Percentiles rank a stretch among this genome's conserved stretches.
phyloP scores from a whole-genome alignment of 371 early-diverging fungal species.

The Circinella umbellata region DNA sequence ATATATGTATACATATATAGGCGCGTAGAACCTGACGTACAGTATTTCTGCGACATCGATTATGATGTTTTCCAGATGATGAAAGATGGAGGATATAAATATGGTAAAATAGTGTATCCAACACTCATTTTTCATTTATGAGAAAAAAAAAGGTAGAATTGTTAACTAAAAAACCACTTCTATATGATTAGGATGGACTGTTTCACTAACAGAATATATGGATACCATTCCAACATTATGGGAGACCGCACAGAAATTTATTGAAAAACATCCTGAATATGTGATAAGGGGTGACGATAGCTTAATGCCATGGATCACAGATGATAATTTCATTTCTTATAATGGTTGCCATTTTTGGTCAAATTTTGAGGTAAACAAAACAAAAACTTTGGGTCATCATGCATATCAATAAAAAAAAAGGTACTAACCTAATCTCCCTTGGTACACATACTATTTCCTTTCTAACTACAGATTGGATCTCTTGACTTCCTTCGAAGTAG shows the following conservation, averaged over 20 bases:
- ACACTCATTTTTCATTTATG: too few species aligned
- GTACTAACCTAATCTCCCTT: not conserved
- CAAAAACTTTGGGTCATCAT: not conserved
- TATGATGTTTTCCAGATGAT: constrained; percentile 92
- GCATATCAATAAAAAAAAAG: not conserved
- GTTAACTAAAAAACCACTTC: not conserved
- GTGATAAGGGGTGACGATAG: constrained; percentile 26
- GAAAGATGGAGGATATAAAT: constrained; percentile 79
- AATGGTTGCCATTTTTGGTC: constrained; percentile 86
- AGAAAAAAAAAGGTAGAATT: too few species aligned
- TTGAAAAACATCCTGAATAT: constrained; percentile 50
- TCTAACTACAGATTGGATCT: constrained; percentile 68
- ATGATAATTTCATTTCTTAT: constrained; percentile 38
- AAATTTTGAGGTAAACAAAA: constrained; percentile 49
- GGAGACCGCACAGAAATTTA: constrained; percentile 66
- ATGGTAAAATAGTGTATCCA: constrained; percentile 52
- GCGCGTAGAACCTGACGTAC: constrained; percentile 93
- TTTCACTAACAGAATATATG: constrained; percentile 82
- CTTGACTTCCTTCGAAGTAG: constrained; percentile 79
- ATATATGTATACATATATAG: constrained; percentile 1
- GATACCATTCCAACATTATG: constrained; percentile 88
- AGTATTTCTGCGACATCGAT: constrained; percentile 85
- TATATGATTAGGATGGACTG: constrained; percentile 78
- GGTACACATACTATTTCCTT: too few species aligned
- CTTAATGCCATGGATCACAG: constrained; percentile 35